phyloP scores from a whole-genome alignment of 176 grass and related monocot genomes.

The Musa itinerans region DNA sequence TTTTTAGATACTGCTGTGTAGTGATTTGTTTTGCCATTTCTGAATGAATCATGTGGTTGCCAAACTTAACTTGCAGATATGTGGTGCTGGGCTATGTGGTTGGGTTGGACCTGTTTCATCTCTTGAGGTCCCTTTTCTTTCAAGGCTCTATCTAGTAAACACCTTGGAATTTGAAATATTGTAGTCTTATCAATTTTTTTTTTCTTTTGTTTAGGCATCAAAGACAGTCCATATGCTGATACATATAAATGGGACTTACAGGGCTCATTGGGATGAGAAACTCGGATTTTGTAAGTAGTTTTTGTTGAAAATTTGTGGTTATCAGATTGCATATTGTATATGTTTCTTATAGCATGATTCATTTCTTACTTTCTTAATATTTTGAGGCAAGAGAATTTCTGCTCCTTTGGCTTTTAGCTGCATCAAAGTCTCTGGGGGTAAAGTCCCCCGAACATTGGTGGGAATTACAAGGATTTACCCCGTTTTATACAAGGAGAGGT shows the following conservation, averaged over 20 bases:
- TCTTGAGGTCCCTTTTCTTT: conserved; percentile 49
- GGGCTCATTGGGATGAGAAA: conserved; percentile 65
- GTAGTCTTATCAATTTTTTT: not conserved
- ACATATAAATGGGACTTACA: conserved; percentile 80
- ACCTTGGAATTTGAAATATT: not conserved
- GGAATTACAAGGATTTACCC: conserved; percentile 84
- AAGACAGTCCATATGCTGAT: conserved; percentile 42
- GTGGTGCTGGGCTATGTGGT: conserved; percentile 66
- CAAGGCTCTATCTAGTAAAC: not conserved
- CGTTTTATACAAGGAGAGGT: conserved; percentile 84
- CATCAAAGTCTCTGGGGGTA: conserved; percentile 72
- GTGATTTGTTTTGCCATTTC: conserved; percentile 5
- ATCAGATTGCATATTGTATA: not conserved
- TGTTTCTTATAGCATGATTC: not conserved
- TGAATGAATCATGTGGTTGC: not conserved
- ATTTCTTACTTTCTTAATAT: conserved; percentile 2
- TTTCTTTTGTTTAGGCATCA: conserved; percentile 44
- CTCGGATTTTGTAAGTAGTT: conserved; percentile 82
- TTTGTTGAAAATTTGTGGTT: conserved; percentile 1
- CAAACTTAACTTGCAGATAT: conserved; percentile 50
- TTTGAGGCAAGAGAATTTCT: conserved; percentile 60
- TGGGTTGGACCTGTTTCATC: conserved; percentile 83
- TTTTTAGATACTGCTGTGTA: not conserved
- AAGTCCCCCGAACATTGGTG: conserved; percentile 63
- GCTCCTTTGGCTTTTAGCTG: conserved; percentile 74